A percentile compares a stretch with the other conserved stretches of the same genome.
These are phyloP conservation scores for Mortierella sp. DNA, from an alignment of 371 early-diverging fungal species.

Conservation along the genomic window DNA sequence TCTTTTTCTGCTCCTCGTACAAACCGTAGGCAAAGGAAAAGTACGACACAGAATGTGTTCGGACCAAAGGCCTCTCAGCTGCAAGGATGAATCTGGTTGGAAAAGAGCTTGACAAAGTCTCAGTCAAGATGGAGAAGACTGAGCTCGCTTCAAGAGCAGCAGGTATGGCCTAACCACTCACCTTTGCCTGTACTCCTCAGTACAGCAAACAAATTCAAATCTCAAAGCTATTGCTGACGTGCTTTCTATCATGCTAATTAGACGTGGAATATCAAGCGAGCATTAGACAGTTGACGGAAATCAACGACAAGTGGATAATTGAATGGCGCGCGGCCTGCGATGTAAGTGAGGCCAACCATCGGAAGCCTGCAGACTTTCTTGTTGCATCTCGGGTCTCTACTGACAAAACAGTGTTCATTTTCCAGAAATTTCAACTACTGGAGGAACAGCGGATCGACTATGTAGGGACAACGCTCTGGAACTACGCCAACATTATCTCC, in stretches of 20 bases:
- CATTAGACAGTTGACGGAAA: conserved; percentile 73
- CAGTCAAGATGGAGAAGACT: conserved; percentile 49
- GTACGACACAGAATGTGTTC: conserved; percentile 73
- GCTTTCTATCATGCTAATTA: neutral
- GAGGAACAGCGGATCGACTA: conserved; percentile 94
- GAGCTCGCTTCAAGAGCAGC: conserved; percentile 54
- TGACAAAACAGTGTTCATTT: neutral
- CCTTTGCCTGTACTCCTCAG: neutral
- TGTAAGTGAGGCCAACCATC: conserved; percentile 58
- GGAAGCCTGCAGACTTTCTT: neutral
- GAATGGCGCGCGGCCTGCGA: conserved; percentile 79
- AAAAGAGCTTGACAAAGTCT: conserved; percentile 52
- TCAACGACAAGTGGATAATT: conserved; percentile 78
- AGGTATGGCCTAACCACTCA: conserved; percentile 19
- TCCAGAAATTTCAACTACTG: conserved; percentile 83
- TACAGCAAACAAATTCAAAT: neutral
- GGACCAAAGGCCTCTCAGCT: conserved; percentile 40
- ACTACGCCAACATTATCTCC: conserved; percentile 89
- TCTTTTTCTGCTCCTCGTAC: neutral
- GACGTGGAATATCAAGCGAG: conserved; percentile 82
- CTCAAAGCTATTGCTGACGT: neutral
- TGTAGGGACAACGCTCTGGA: conserved; percentile 82
- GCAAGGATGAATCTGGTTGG: conserved; percentile 51
- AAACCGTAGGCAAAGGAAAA: conserved; percentile 71
- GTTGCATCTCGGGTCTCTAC: neutral